phyloP scores from a whole-genome alignment of 129 eudicot species.

The Artemisia tridentata region DNA sequence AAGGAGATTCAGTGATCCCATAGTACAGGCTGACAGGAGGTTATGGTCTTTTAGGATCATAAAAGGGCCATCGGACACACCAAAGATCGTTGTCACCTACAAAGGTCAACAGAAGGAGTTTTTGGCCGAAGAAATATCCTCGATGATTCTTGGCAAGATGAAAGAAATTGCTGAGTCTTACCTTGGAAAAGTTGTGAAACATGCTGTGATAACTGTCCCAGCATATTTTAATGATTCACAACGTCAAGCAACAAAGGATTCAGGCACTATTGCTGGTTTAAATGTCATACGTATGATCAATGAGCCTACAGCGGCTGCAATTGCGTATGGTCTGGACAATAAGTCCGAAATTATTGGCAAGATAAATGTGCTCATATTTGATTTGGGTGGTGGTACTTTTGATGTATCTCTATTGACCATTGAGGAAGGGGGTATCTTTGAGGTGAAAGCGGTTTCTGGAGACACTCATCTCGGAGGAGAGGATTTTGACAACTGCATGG shows the following conservation, averaged over 20 bases:
- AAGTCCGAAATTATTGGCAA: constrained; percentile 12
- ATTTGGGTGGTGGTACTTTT: constrained; percentile 29
- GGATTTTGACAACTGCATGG: constrained; percentile 22
- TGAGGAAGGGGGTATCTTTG: constrained; percentile 12
- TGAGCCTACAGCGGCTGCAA: constrained; percentile 28
- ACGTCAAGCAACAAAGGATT: constrained; percentile 31
- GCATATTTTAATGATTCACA: constrained; percentile 27
- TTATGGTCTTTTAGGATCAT: constrained; percentile 25
- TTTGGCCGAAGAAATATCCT: constrained; percentile 33
- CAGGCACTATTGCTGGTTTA: constrained; percentile 20
- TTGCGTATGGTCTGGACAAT: constrained; percentile 19
- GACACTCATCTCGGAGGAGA: constrained; percentile 30
- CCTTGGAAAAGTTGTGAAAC: constrained; percentile 16
- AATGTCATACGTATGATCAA: constrained; percentile 36
- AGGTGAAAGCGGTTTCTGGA: constrained; percentile 31
- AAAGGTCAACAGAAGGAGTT: constrained; percentile 23
- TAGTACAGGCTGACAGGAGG: constrained; percentile 9
- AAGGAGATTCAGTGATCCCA: constrained; percentile 23
- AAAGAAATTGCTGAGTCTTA: constrained; percentile 22
- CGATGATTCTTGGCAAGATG: constrained; percentile 29
- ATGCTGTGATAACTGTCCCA: constrained; percentile 18
- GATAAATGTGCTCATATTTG: constrained; percentile 29
- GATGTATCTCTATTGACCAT: constrained; percentile 20
- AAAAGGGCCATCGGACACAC: constrained; percentile 10
- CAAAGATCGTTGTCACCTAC: constrained; percentile 23